Conservation (phyloP, 1,139 yeast species). For the Suhomyces chickasaworum region DNA sequence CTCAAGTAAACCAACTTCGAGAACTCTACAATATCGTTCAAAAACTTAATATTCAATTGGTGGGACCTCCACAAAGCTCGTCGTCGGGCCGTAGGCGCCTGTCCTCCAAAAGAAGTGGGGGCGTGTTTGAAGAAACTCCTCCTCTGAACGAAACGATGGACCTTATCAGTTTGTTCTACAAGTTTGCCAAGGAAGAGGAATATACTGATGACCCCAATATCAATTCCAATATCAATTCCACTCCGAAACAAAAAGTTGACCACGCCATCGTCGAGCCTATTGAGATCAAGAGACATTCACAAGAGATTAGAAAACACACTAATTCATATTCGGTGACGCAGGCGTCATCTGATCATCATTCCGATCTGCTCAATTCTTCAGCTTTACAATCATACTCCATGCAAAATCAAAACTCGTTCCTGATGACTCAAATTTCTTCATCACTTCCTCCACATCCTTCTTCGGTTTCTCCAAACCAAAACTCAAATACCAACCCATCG, state of each 20-base stretch:
- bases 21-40: slow-evolving; percentile 46
- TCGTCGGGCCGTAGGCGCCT: slow-evolving; percentile 10
- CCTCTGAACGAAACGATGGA: slow-evolving; percentile 33
- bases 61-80: slow-evolving; percentile 7
- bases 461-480: slow-evolving; percentile 10
- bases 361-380: background rate
- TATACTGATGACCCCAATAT: background rate
- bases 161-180: slow-evolving; percentile 41
- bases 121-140: slow-evolving; percentile 13
- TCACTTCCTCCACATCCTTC: slow-evolving; percentile 1
- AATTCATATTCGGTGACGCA: background rate
- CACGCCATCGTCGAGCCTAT: slow-evolving; percentile 15
- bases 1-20: slow-evolving; percentile 54
- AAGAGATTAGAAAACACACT: slow-evolving; percentile 4
- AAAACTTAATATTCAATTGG: slow-evolving; percentile 20
- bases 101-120: slow-evolving; percentile 15
- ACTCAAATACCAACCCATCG: slow-evolving; percentile 7
- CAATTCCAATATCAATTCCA: background rate
- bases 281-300: slow-evolving; percentile 13
- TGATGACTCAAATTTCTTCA: background rate
- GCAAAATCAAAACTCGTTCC: background rate
- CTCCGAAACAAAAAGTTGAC: slow-evolving; percentile 1
- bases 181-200: slow-evolving; percentile 46
- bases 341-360: background rate
- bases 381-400: background rate